Conservation (phyloP, 768 basidiomycete species). For the Pilatotrama ljubarskyi region DNA sequence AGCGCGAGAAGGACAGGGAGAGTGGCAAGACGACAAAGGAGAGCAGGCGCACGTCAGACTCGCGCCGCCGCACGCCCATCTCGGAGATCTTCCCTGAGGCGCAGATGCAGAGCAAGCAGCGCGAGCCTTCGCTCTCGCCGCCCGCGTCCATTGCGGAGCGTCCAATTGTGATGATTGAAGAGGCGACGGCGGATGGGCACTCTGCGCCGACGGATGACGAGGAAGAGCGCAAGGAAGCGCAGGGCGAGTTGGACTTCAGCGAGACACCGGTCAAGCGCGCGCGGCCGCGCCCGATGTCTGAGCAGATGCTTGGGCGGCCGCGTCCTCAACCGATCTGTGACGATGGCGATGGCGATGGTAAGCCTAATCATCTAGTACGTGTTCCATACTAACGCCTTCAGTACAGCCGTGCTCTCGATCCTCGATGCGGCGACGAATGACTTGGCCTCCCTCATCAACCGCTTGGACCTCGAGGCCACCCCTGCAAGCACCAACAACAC, state of each 20-base stretch:
- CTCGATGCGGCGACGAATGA: slow-evolving; percentile 83
- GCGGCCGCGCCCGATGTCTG: slow-evolving; percentile 61
- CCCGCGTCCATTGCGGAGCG: slow-evolving; percentile 6
- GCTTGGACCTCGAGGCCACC: slow-evolving; percentile 81
- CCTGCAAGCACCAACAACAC: slow-evolving; percentile 51
- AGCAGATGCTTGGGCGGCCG: slow-evolving; percentile 53
- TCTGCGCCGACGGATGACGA: slow-evolving; percentile 13
- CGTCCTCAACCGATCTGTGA: slow-evolving; percentile 52
- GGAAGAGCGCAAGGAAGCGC: slow-evolving; percentile 8
- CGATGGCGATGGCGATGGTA: slow-evolving; percentile 57
- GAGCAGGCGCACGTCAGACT: slow-evolving; percentile 50
- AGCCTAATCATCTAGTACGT: slow-evolving; percentile 15
- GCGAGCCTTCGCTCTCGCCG: slow-evolving; percentile 14
- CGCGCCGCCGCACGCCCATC: slow-evolving; percentile 53
- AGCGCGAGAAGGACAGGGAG: slow-evolving; percentile 33
- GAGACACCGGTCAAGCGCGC: slow-evolving; percentile 42
- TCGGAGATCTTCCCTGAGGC: slow-evolving; percentile 59
- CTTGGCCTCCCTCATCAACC: slow-evolving; percentile 73
- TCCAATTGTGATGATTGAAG: slow-evolving; percentile 47
- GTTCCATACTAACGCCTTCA: slow-evolving; percentile 2
- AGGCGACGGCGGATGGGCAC: slow-evolving; percentile 56
- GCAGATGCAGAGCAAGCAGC: slow-evolving; percentile 16
- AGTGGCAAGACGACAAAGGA: slow-evolving; percentile 36
- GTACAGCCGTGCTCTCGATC: slow-evolving; percentile 59
- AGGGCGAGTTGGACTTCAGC: slow-evolving; percentile 16